phyloP scores from a whole-genome alignment of 208 protist species.

The Phytomonas sp. region DNA sequence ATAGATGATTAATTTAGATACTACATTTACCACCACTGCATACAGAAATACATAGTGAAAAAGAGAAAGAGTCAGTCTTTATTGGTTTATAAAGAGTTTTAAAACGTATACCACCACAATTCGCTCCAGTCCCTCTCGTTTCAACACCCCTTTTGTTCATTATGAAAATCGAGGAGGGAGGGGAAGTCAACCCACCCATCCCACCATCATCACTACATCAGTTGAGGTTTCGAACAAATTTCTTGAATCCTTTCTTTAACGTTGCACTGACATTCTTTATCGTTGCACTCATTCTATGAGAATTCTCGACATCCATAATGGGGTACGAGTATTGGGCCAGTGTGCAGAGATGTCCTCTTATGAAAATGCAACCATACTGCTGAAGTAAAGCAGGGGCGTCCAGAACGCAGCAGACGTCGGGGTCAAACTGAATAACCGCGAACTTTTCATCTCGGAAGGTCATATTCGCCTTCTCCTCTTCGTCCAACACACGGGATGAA shows the following conservation, averaged over 20 bases:
- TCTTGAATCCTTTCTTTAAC: constrained; percentile 59
- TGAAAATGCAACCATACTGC: constrained; percentile 21
- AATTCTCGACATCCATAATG: constrained; percentile 21
- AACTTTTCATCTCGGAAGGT: constrained; percentile 25
- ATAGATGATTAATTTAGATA: not conserved
- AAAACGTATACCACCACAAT: no score
- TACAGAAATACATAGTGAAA: not conserved
- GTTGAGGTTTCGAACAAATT: constrained; percentile 61
- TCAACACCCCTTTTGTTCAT: no score
- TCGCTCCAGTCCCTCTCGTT: no score
- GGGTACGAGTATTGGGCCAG: constrained; percentile 58
- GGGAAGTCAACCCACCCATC: not conserved
- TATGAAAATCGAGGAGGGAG: not conserved
- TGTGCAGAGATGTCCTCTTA: constrained; percentile 30
- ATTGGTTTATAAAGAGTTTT: no score
- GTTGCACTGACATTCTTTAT: constrained; percentile 57
- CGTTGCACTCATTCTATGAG: constrained; percentile 18
- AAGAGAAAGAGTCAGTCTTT: no score
- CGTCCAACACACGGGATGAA: constrained; percentile 5
- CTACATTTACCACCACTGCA: not conserved
- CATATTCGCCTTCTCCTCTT: constrained; percentile 14
- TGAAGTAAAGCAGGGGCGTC: constrained; percentile 37
- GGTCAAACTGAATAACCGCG: constrained; percentile 63
- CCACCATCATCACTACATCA: constrained; percentile 5
- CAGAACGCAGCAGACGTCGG: constrained; percentile 28